Evolutionary conservation across 768 basidiomycete species (phyloP).

Genomic region (Strobilomyces dryophilus): DNA sequence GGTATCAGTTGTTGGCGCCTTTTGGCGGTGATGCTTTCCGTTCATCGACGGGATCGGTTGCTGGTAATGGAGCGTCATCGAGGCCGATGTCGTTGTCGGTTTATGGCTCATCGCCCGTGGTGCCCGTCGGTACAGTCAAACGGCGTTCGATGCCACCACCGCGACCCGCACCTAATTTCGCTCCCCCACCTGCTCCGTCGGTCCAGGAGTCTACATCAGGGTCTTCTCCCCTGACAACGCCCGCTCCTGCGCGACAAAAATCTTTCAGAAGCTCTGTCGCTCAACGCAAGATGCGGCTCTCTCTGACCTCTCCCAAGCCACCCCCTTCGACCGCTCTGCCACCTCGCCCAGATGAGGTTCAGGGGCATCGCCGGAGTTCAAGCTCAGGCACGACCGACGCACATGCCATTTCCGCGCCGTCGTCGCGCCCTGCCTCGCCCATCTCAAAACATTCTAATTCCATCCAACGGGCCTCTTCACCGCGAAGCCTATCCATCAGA

Average conservation of each 20-base stretch:
- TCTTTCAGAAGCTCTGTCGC: slow-evolving; percentile 55
- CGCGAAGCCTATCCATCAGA: slow-evolving; percentile 43
- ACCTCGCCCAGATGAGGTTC: slow-evolving; percentile 61
- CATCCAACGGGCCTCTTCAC: slow-evolving; percentile 22
- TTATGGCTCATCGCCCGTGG: slow-evolving; percentile 9
- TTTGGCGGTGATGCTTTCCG: slow-evolving; percentile 6
- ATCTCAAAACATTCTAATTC: slow-evolving; percentile 31
- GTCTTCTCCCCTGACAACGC: neutral
- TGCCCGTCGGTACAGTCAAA: slow-evolving; percentile 33
- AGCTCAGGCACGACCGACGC: slow-evolving; percentile 31
- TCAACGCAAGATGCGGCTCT: slow-evolving; percentile 54
- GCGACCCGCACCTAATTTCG: slow-evolving; percentile 66
- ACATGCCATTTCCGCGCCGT: slow-evolving; percentile 44
- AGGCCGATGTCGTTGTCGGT: slow-evolving; percentile 23
- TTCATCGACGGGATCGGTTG: slow-evolving; percentile 11
- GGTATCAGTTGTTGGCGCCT: slow-evolving; percentile 7
- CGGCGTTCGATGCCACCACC: slow-evolving; percentile 68
- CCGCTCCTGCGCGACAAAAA: slow-evolving; percentile 20
- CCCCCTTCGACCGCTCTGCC: slow-evolving; percentile 60
- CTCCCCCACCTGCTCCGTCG: slow-evolving; percentile 63
- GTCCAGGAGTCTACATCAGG: slow-evolving; percentile 14
- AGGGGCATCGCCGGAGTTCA: slow-evolving; percentile 29
- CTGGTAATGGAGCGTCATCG: slow-evolving; percentile 1
- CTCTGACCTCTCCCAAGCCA: slow-evolving; percentile 58
- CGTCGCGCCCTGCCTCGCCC: slow-evolving; percentile 35